phyloP scores from a whole-genome alignment of 352 stramenopile species.

The Phytophthora fragariaefolia region DNA sequence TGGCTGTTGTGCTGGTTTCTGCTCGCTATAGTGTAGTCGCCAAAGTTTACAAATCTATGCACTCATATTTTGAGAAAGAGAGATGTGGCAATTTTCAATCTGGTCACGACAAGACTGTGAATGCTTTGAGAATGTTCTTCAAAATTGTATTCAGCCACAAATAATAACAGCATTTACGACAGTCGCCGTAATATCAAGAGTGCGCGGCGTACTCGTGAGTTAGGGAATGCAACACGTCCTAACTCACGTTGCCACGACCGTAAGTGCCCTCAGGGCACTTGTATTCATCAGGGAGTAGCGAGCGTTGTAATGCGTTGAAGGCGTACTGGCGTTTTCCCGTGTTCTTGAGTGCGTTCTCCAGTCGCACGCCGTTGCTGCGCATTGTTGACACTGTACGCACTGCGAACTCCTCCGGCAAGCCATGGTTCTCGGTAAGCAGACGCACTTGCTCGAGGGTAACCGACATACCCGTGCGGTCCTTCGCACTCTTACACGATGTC shows the following conservation, averaged over 20 bases:
- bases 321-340: constrained; percentile 79
- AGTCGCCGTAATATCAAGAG: too few species aligned
- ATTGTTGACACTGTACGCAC: constrained; percentile 77
- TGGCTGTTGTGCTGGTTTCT: too few species aligned
- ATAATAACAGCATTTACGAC: constrained; percentile 37
- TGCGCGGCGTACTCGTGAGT: too few species aligned
- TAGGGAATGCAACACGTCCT: too few species aligned
- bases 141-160: constrained; percentile 42
- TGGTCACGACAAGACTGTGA: too few species aligned
- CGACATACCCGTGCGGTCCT: constrained; percentile 96
- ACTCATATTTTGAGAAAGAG: too few species aligned
- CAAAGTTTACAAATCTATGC: too few species aligned
- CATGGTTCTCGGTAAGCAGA: constrained; percentile 67
- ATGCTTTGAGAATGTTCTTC: constrained; percentile 1
- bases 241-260: constrained; percentile 79
- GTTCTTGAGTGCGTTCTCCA: constrained; percentile 83
- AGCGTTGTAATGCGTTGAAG: constrained; percentile 82
- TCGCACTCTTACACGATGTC: constrained; percentile 96
- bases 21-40: too few species aligned
- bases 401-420: constrained; percentile 58
- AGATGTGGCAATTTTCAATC: too few species aligned
- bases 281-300: constrained; percentile 77
- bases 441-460: constrained; percentile 93
- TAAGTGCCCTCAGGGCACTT: constrained; percentile 85
- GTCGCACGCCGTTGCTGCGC: constrained; percentile 74